A percentile compares a stretch with the other conserved stretches of the same genome.
These are phyloP conservation scores for Skeletonema potamos DNA, from an alignment of 108 stramenopile species.

Conservation along the genomic window DNA sequence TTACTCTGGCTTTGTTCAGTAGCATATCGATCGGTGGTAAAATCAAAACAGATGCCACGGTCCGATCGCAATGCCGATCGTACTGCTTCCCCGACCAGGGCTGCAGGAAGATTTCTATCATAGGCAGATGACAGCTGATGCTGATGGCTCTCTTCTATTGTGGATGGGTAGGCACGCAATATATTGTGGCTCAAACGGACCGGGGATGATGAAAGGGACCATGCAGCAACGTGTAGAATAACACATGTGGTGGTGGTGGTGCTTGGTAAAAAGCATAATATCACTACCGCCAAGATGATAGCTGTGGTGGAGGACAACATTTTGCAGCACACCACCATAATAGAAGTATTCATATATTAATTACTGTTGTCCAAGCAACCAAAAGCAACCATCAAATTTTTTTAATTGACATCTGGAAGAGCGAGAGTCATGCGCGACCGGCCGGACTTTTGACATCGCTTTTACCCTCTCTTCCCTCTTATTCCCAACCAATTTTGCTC, in stretches of 20 bases:
- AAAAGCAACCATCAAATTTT: no score
- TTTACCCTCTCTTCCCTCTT: no score
- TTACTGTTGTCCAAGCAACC: no score
- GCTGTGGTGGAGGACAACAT: no score
- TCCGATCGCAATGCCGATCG: slow-evolving; percentile 70
- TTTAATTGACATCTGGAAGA: no score
- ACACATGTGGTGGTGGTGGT: not conserved
- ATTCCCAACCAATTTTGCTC: no score
- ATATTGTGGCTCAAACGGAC: not conserved
- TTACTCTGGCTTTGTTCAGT: slow-evolving; percentile 31
- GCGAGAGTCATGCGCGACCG: no score
- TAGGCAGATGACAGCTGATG: slow-evolving; percentile 50
- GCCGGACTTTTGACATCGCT: no score
- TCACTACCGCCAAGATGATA: no score
- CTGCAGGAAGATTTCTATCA: slow-evolving; percentile 65
- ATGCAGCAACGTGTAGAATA: not conserved
- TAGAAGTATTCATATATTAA: no score
- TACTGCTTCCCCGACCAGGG: slow-evolving; percentile 83
- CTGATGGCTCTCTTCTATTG: not conserved
- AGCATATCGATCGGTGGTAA: slow-evolving; percentile 23
- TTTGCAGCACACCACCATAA: no score
- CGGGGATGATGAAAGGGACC: not conserved
- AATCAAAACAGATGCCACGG: slow-evolving; percentile 58
- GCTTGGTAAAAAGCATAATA: no score
- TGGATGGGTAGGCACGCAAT: not conserved